Evolutionary conservation across 352 stramenopile species (phyloP).

Genomic region (Phytopythium helicoides): DNA sequence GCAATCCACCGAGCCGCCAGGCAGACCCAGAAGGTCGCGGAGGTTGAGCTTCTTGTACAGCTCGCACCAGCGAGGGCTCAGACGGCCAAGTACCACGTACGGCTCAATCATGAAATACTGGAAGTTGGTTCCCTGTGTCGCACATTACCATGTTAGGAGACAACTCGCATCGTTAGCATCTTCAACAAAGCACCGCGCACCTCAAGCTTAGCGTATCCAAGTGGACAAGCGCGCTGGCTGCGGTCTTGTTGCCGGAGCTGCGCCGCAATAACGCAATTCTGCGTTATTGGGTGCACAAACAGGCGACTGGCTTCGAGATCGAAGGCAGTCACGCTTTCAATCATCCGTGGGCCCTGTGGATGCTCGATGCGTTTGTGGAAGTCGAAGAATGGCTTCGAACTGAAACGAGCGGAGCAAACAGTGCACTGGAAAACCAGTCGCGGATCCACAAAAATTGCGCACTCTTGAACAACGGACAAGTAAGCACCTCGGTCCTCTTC

Average conservation of each 20-base stretch:
- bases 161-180: not conserved
- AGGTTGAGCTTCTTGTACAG: conserved; percentile 63
- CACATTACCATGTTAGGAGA: not conserved
- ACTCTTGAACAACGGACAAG: conserved; percentile 53
- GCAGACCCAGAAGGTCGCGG: conserved; percentile 38
- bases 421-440: conserved; percentile 52
- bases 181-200: conserved; percentile 18
- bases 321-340: conserved; percentile 1
- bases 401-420: conserved; percentile 42
- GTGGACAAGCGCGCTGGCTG: conserved; percentile 19
- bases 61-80: conserved; percentile 44
- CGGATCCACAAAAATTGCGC: conserved; percentile 48
- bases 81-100: conserved; percentile 59
- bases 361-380: conserved; percentile 51
- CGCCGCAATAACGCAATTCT: conserved; percentile 41
- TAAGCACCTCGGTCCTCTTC: conserved; percentile 11
- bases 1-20: conserved; percentile 55
- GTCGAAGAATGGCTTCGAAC: conserved; percentile 48
- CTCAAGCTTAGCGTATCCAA: conserved; percentile 77
- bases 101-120: conserved; percentile 73
- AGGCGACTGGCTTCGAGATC: conserved; percentile 39
- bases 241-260: conserved; percentile 31
- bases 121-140: conserved; percentile 45
- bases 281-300: conserved; percentile 40
- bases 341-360: not conserved